Base-by-base conservation (phyloP, 805 yeast genomes). In the Tetrapisispora iriomotensis region DNA sequence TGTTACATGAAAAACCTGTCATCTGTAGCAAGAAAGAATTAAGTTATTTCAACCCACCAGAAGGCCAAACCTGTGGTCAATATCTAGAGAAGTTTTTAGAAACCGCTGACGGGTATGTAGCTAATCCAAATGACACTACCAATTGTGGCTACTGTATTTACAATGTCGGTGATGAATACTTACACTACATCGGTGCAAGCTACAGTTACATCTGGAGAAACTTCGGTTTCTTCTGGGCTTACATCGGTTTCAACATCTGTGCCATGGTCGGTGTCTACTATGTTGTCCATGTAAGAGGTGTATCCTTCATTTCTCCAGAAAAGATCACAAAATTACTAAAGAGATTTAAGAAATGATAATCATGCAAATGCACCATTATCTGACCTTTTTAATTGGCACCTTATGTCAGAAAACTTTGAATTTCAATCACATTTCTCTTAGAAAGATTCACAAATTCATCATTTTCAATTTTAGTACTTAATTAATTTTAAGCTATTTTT, bases 1-100 rank as follows among this genome's bases (percentile, higher is more conserved):
- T 70, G 38, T 62, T 70, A 48, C 79, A 79, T 46, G 70, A 67
- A 28, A 65, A 72, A 45, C 54, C 59, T 27, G 79, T 82, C 10
- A 50, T 42, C 12, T 81, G 88, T 57, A 45, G 60, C 7, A 45
- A 41, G 2, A 45, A 48, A 13, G 90, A 82, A 51, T 63, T 71
- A 53, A 67, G 71, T 25, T 60, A 62, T 37, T 58, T 76, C 43
- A 53, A 62, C 25, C 78, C 84, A 1, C 80, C 82, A 8, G 41
- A 47, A 10, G 86, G 86, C 8, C 58, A 60, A 54, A 79, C 88
- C 2, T 84, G 95, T 62, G 72, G 68, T 8, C 63, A 70, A 28
- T 85, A 68, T 58, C 61, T 76, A 50, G 57, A 50, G 5, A 42
- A 52, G 1, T 80, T 66, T 56, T 48, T 79, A 27, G 44, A 58